Evolutionary conservation across 192 early-diverging fungal genomes (phyloP), one percentile per base, ranked within the genome.

Genomic region (Chytriomyces confervae): DNA sequence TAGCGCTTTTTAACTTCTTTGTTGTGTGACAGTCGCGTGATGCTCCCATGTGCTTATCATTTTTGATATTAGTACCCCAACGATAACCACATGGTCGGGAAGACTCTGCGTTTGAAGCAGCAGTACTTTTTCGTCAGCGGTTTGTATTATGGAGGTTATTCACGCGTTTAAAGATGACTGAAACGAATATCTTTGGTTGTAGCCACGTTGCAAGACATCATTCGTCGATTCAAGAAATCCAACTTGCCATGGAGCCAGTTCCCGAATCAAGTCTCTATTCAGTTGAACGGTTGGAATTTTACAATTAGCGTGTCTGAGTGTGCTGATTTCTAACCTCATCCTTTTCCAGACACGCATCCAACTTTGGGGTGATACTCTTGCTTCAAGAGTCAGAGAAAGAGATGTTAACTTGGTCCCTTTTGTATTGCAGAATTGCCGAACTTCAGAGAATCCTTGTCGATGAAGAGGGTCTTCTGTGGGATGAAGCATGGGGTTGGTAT

Each of bases 41-140:
- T 67, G 53, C 5, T 18, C 7, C 9, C n/a, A 60, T 29, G 20
- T 50, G 5, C 46, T 70, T 23, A 36, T 18, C 20, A 50, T 7
- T 8, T 67, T 80, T 20, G 20, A n/a, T 49, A 11, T 27, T 85
- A 96, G 80, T 99, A 99, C 84, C 97, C 97, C 50, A 99, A 99
- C 81, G 97, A 99, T 86, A 98, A 98, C 85, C 96, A 97, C 81
- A 92, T 91, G 91, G 93, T 93, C 68, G 97, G 97, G 72, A 99
- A 99, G 83, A 94, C 94, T 82, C 87, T 99, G 63, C 93, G 97
- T 60, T 86, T 99, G 79, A 97, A 97, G 86, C 97, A 99, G 86
- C 96, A 99, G 88, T 99, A 93, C 85, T 95, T 99, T 80, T 98
- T 95, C 87, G 95, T 95, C 65, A 91, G 91, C 36, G 97, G 94